A percentile compares a stretch with the other conserved stretches of the same genome.
Conservation (phyloP, 2,329 filamentous ascomycete species). For the Botrytis deweyae region DNA sequence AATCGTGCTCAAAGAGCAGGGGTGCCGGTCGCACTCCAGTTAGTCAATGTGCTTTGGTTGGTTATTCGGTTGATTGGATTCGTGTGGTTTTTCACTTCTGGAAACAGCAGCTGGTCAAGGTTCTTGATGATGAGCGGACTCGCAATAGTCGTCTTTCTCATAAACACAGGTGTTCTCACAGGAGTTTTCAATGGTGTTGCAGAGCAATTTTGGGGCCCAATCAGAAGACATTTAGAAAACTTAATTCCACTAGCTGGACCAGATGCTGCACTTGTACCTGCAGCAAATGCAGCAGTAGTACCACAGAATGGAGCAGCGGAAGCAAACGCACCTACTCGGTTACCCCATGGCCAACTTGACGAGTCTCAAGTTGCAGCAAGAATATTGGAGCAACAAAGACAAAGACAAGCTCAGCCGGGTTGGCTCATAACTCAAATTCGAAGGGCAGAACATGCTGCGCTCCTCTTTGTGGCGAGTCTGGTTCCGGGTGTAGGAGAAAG, state of each 20-base stretch:
- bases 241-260: slow-evolving; percentile 54
- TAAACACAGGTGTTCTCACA: slow-evolving; percentile 59
- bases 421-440: slow-evolving; percentile 53
- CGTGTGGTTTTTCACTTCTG: slow-evolving; percentile 64
- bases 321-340: slow-evolving; percentile 21
- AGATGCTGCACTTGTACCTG: slow-evolving; percentile 37
- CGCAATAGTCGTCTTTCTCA: slow-evolving; percentile 56
- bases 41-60: slow-evolving; percentile 53
- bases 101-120: slow-evolving; percentile 57
- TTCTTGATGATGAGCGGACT: slow-evolving; percentile 56
- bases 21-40: slow-evolving; percentile 12
- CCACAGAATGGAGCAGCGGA: slow-evolving; percentile 30
- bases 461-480: slow-evolving; percentile 65
- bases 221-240: slow-evolving; percentile 59
- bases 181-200: slow-evolving; percentile 57
- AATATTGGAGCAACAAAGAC: slow-evolving; percentile 49
- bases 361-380: slow-evolving; percentile 55
- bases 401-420: slow-evolving; percentile 45
- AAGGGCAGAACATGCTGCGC: slow-evolving; percentile 57
- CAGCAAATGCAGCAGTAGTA: slow-evolving; percentile 39
- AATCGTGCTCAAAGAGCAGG: slow-evolving; percentile 15
- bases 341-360: slow-evolving; percentile 40
- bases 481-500: slow-evolving; percentile 65
- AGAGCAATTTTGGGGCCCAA: slow-evolving; percentile 55
- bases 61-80: slow-evolving; percentile 57